Evolutionary conservation across 768 basidiomycete genomes (phyloP).

Genomic region (Panus rudis): DNA sequence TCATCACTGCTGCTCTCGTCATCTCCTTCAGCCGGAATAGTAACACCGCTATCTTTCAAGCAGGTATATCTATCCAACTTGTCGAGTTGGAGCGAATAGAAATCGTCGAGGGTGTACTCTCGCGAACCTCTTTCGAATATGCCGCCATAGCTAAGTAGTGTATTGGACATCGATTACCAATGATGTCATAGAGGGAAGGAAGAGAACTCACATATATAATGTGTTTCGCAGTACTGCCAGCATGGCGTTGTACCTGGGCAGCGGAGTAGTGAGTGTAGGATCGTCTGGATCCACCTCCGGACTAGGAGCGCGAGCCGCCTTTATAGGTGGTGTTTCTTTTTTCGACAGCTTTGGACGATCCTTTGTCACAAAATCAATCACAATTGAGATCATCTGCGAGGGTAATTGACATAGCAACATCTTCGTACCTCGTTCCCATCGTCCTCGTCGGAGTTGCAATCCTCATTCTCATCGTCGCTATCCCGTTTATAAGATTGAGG

Average conservation of each 20-base stretch:
- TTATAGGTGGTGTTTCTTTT: neutral
- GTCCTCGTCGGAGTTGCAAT: slow-evolving; percentile 14
- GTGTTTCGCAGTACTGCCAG: slow-evolving; percentile 78
- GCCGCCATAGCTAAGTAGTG: slow-evolving; percentile 64
- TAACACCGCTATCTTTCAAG: slow-evolving; percentile 57
- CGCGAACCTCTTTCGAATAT: slow-evolving; percentile 77
- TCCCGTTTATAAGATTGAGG: slow-evolving; percentile 9
- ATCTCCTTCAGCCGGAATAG: slow-evolving; percentile 56
- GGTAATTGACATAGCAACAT: neutral
- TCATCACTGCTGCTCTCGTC: slow-evolving; percentile 58
- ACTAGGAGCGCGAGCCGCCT: neutral
- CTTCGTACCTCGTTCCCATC: slow-evolving; percentile 14
- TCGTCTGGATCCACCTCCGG: slow-evolving; percentile 53
- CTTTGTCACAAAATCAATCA: neutral
- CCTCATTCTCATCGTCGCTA: slow-evolving; percentile 14
- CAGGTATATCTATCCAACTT: slow-evolving; percentile 77
- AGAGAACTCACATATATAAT: slow-evolving; percentile 66
- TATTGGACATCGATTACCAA: neutral
- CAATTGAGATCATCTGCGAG: too few relatives aligned
- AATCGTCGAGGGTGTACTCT: slow-evolving; percentile 89
- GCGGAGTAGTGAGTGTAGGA: slow-evolving; percentile 54
- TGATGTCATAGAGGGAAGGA: neutral
- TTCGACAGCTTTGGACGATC: neutral
- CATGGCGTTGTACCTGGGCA: slow-evolving; percentile 84
- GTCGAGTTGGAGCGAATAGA: slow-evolving; percentile 72